Evolutionary conservation across 306 rosid genomes (phyloP), one percentile per base, ranked within the genome.

Genomic region (Aeschynomene evenia): DNA sequence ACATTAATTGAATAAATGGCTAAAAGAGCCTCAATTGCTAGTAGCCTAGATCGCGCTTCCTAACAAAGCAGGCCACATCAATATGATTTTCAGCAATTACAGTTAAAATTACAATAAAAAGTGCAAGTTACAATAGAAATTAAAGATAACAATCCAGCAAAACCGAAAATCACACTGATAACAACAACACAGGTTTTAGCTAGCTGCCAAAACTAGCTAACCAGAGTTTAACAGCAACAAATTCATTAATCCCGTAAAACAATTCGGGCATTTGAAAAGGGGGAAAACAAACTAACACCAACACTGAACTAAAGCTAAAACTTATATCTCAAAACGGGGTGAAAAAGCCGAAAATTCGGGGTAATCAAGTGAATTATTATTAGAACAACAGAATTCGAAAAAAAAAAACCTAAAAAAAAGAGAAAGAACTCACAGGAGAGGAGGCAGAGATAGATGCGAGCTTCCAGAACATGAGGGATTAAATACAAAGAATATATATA

Each of bases 401-500:
- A 21, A 43, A 29, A 18, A 21, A 18, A 42, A 45, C n/a, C n/a
- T n/a, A 26, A n/a, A 13, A 29, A 65, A 29, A 13, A 8, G 19
- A 43, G 37, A 16, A 7, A 42, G 22, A 36, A 72, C 88, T 86
- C 60, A 94, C 98, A 20, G 98, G 98, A 3, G 97, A 90, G 61
- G 96, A 81, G 68, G 97, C 75, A 53, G 98, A 90, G 24, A 93
- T 83, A 70, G 98, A 71, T 12, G 97, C 82, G 75, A 94, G 94
- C 89, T 91, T 94, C 98, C 98, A 94, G 39, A 94, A 94, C 98
- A 94, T 94, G 87, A 13, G 94, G 26, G 71, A 46, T n/a, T n/a
- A n/a, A n/a, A n/a, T n/a, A n/a, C n/a, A n/a, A n/a, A n/a, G n/a
- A n/a, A n/a, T n/a, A n/a, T n/a, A n/a, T n/a, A n/a, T n/a, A n/a